Base-by-base conservation (phyloP, 202 grass and related monocot genomes). In the Tripidium arundinaceum region DNA sequence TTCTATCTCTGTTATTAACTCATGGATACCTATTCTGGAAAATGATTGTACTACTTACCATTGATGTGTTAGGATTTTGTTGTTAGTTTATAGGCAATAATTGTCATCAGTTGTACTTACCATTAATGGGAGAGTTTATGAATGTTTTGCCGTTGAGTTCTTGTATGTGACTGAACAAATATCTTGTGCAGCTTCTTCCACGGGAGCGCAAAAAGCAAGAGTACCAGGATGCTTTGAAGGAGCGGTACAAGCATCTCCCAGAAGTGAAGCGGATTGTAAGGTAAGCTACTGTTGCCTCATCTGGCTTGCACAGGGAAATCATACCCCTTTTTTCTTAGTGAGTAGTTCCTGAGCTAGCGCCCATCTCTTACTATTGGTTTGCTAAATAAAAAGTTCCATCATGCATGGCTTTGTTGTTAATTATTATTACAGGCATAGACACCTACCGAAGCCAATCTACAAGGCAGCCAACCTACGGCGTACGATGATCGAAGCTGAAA, bases 381-480 rank as follows among this genome's bases (percentile, higher is more conserved):
- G 18, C 12, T 75, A 14, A 91, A 21, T 54, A 18, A 91, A 57
- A 82, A 40, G 62, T 43, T 65, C 2, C 21, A 40, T 55, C 5
- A 16, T 61, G 11, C 1, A 2, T 55, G 52, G 3, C 52, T 55
- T 11, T 55, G 52, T 22, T 22, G 57, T 60, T 60, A 13, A 27
- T 60, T 60, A 27, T 60, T 6, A 27, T 13, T 60, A 13, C 57
- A 60, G 57, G 4, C 90, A 99, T 81, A 93, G 85, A 22, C 96
- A 96, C 80, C 78, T 99, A 25, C 96, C 96, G 3, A 99, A 91
- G 89, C 87, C 96, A 19, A 87, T 99, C 81, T 93, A 96, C 77
- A 96, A 87, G 81, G 97, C 97, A 27, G 66, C 70, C 58, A 71
- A 77, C 46, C 45, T 99, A 80, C 89, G 92, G 78, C 90, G 92